Percentiles rank a stretch among this genome's conserved stretches.
Evolutionary conservation across 2,329 filamentous ascomycete genomes (phyloP).

Genomic region (Chrysosporium queenslandicum): DNA sequence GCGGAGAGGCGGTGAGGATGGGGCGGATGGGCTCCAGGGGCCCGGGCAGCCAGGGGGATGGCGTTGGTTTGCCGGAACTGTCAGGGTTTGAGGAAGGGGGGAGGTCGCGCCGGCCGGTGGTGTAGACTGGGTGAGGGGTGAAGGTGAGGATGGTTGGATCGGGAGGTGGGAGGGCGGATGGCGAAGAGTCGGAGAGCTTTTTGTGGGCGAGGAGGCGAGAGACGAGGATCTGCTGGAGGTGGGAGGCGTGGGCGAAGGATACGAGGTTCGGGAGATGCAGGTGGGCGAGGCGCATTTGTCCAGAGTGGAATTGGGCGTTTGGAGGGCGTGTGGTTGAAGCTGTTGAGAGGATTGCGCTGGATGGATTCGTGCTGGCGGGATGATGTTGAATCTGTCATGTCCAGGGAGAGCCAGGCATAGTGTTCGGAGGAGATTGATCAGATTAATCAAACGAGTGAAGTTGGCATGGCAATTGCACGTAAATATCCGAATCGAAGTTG

Average conservation of each 20-base stretch:
- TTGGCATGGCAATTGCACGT: no score
- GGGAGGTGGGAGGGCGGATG: constrained; percentile 35
- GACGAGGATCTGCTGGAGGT: constrained; percentile 49
- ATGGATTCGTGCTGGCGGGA: no score
- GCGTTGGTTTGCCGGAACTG: constrained; percentile 23
- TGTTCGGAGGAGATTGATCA: no score
- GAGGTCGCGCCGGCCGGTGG: constrained; percentile 72
- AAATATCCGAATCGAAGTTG: no score
- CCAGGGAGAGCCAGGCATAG: no score
- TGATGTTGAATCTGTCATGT: no score
- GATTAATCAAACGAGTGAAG: no score
- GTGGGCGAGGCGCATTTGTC: constrained; percentile 49
- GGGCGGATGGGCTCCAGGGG: constrained; percentile 31
- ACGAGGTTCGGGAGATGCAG: constrained; percentile 48
- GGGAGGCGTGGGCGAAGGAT: constrained; percentile 46
- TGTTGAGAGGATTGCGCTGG: no score
- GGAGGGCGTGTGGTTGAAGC: no score
- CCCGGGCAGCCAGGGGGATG: constrained; percentile 21
- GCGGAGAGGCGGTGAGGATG: constrained; percentile 26
- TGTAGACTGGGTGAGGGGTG: constrained; percentile 73
- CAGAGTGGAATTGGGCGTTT: no score
- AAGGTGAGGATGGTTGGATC: constrained; percentile 70
- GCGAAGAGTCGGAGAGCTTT: constrained; percentile 29
- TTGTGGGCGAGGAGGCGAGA: constrained; percentile 53
- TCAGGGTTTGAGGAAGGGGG: constrained; percentile 27